These are phyloP conservation scores for Ophiostoma australiae DNA, from an alignment of 2,329 filamentous ascomycete genomes.

Conservation along the genomic window DNA sequence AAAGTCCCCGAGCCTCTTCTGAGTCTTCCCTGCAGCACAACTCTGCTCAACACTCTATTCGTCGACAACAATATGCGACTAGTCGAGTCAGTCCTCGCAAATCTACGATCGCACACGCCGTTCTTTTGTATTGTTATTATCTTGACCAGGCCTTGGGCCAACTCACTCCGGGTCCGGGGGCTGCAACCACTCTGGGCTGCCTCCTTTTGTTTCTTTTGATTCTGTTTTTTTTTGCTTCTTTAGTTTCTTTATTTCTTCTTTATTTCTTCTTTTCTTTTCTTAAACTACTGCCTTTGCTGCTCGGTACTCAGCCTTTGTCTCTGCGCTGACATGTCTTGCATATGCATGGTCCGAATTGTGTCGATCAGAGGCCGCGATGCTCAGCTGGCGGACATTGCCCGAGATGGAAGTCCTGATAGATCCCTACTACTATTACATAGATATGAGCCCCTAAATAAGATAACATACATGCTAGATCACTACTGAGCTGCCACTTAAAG, in stretches of 20 bases:
- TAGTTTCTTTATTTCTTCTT: background rate
- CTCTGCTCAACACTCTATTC: background rate
- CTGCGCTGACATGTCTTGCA: background rate
- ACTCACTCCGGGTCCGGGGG: background rate
- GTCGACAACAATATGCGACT: background rate
- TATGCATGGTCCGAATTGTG: conserved; percentile 2
- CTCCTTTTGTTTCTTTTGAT: too few relatives aligned
- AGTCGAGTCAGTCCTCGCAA: conserved; percentile 12
- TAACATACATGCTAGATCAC: background rate
- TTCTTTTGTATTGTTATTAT: background rate
- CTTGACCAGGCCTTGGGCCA: background rate
- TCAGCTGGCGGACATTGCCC: background rate
- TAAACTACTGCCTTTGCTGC: background rate
- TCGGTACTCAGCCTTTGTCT: background rate
- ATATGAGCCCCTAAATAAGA: too few relatives aligned
- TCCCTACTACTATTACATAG: too few relatives aligned
- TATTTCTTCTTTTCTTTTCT: background rate
- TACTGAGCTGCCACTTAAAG: background rate
- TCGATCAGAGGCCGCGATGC: conserved; percentile 1
- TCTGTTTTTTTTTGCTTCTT: background rate
- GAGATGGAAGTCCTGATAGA: too few relatives aligned
- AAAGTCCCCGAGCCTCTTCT: background rate
- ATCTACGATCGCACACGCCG: background rate
- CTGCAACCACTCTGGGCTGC: background rate
- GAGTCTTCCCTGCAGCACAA: background rate